Percentiles rank a stretch among this genome's conserved stretches.
These are phyloP conservation scores for Litsea cubeba DNA, from an alignment of 164 flowering plant species.

Conservation along the genomic window DNA sequence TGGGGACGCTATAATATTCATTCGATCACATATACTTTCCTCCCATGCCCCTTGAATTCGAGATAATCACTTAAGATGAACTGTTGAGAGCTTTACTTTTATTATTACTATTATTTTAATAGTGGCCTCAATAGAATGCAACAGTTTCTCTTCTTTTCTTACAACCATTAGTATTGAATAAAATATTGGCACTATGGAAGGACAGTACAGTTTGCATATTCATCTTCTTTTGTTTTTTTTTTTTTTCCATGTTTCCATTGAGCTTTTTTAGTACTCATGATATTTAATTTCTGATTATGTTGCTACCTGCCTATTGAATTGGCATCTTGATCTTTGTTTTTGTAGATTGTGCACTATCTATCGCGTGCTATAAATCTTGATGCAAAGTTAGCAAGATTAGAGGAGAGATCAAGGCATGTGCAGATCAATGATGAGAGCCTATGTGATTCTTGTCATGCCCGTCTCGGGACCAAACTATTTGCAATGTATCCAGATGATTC, in stretches of 20 bases:
- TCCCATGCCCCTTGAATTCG: background rate
- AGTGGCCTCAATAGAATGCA: background rate
- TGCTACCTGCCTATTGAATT: background rate
- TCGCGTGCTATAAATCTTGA: conserved; percentile 78
- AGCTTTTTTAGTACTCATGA: background rate
- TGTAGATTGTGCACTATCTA: conserved; percentile 74
- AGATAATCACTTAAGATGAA: background rate
- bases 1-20: background rate
- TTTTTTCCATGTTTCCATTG: background rate
- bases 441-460: conserved; percentile 95
- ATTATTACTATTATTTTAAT: background rate
- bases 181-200: background rate
- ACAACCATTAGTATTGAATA: background rate
- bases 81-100: background rate
- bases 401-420: conserved; percentile 85
- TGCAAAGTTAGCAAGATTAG: conserved; percentile 71
- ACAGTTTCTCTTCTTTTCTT: background rate
- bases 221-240: background rate
- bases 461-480: conserved; percentile 94
- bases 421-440: conserved; percentile 94
- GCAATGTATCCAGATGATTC: conserved; percentile 99
- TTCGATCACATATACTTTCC: background rate
- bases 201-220: background rate
- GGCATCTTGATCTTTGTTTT: conserved; percentile 3
- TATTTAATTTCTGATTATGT: background rate